Base-by-base conservation (phyloP, 1,139 yeast species). In the Saccharomyces hybrid region DNA sequence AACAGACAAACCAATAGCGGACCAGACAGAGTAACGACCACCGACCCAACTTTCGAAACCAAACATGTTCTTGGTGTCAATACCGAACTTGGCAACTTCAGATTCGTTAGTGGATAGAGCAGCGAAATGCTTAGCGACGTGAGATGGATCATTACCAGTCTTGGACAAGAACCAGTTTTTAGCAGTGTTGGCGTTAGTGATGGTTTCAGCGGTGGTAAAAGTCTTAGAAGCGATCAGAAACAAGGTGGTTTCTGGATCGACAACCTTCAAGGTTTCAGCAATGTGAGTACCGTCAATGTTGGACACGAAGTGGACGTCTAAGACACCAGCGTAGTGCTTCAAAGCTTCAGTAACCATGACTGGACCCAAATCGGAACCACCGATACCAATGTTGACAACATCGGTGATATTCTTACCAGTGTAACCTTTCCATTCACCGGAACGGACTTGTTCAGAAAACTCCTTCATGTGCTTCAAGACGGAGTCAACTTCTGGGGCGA, bases 21-120 rank as follows among this genome's bases (percentile, higher is more conserved):
- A 88, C 99, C 99, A 93, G 57, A 93, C 99, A 27, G 98, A 91
- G 83, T 93, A 93, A 76, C 99, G 86, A 70, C 99, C 99, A 70
- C 99, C 99, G 60, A 93, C 99, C 99, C 99, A 93, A 78, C 78
- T 86, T 75, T 90, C 97, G 70, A 93, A 93, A 58, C 96, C 98
- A 76, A 93, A 93, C 99, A 93, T 93, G 80, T 93, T 93, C 74
- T 84, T 86, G 72, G 97, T 84, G 78, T 93, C 98, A 65, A 93
- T 93, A 69, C 99, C 99, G 69, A 93, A 93, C 76, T 88, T 87
- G 67, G 84, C 79, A 60, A 93, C 99, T 75, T 87, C 97, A 55
- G 75, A 77, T 60, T 90, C 96, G 73, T 93, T 93, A 62, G 99
- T 93, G 58, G 97, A 88, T 65, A 93, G 80, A 56, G 99, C 99